Conservation (phyloP, 345 rosid genomes). For the Citrus sp. region DNA sequence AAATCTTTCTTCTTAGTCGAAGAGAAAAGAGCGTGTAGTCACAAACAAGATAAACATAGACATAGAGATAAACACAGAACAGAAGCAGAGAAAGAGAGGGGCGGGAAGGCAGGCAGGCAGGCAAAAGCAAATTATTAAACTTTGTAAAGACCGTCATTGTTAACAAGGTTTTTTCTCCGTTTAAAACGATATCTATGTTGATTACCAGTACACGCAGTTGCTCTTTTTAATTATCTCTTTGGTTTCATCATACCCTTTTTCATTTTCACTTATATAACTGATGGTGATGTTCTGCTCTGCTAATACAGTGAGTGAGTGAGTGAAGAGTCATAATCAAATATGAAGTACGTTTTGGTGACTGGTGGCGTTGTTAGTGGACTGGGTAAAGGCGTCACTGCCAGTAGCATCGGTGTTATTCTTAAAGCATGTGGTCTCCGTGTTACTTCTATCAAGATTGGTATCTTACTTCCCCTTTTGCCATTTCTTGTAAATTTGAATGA, state of each 20-base stretch:
- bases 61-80: background rate
- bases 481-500: background rate
- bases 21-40: background rate
- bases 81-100: background rate
- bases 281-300: background rate
- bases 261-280: background rate
- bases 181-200: constrained; percentile 14
- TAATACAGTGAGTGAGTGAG: background rate
- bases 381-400: constrained; percentile 85
- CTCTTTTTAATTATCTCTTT: background rate
- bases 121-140: background rate
- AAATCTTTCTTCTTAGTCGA: background rate
- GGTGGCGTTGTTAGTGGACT: constrained; percentile 87
- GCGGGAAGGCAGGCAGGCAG: too few species aligned
- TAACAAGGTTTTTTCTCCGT: constrained; percentile 19
- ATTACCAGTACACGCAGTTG: background rate
- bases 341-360: constrained; percentile 82
- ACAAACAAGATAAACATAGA: too few species aligned
- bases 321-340: constrained; percentile 8
- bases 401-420: constrained; percentile 80
- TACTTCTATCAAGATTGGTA: constrained; percentile 76
- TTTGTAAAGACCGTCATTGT: constrained; percentile 24
- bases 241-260: constrained; percentile 18
- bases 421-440: constrained; percentile 80
- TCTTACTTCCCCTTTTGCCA: background rate